Base-by-base conservation (phyloP, 2,329 filamentous ascomycete species). In the Myriosclerotinia duriaeana region DNA sequence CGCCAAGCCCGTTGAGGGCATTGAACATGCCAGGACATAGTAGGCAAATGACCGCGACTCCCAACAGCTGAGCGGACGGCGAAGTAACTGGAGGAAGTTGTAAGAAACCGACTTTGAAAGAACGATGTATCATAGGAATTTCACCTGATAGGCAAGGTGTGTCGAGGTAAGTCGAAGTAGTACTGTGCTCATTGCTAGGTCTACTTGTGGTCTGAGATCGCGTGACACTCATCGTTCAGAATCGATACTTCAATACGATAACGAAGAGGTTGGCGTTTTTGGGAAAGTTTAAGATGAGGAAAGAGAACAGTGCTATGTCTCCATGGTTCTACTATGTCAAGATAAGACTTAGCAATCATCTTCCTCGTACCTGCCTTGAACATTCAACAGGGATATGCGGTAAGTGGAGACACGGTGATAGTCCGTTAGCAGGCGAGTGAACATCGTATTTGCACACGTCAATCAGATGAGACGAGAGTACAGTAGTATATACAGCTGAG, bases 1-100 rank as follows among this genome's bases (percentile, higher is more conserved):
- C 87, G 64, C 87, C 87, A 46, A 90, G 80, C 68, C 87, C 87
- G 65, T 79, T 81, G 67, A 90, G 79, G 34, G 87, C 86, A 73
- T 89, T 89, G 80, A 84, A 90, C 86, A 90, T 89, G 71, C 87
- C 87, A 0, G 87, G 88, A 74, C 87, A 89, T 69, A 90, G 76
- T 80, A 90, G 89, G 74, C 86, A 89, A 63, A 89, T 85, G 67
- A 88, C 80, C 22, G 86, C 82, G 66, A 92, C 87, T 80, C 92
- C 26, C 2, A 52, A 22, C 15, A 66, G 53, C 20, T 66, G 65
- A 17, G 61, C 12, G 15, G 55, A 66, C 17, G 55, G 55, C 26
- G 64, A 66, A 15, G 46, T 34, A 26, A 66, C 26, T 53, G 55
- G 48, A 53, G 34, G 48, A 53, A 66, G 17, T 66, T 34, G 46